phyloP scores from a whole-genome alignment of 2,329 filamentous ascomycete genomes.

The Fusarium nanum region DNA sequence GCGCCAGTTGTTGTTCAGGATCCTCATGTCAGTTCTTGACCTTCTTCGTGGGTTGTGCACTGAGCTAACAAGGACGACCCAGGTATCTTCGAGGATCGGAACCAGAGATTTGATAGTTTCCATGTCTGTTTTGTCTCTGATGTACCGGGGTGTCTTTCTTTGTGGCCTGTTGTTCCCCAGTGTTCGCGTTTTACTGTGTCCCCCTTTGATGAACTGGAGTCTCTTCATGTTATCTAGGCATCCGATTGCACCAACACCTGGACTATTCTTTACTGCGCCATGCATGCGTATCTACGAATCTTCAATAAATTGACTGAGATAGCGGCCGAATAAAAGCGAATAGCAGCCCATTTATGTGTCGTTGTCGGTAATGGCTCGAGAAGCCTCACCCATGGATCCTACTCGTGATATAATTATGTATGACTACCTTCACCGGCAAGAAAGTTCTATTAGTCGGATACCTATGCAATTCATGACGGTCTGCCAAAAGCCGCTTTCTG shows the following conservation, averaged over 20 bases:
- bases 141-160: fast-evolving
- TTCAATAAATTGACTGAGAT: fast-evolving
- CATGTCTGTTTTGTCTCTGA: fast-evolving
- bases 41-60: background rate
- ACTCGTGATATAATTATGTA: background rate
- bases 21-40: too few relatives aligned
- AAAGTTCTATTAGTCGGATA: too few relatives aligned
- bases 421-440: too few relatives aligned
- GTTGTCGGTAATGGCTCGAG: background rate
- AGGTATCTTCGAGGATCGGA: background rate
- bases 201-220: background rate
- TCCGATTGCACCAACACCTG: background rate
- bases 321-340: background rate
- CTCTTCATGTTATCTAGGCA: background rate
- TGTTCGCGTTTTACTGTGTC: background rate
- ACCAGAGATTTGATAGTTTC: background rate
- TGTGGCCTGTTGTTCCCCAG: fast-evolving
- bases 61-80: background rate
- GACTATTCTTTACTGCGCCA: background rate
- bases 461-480: too few relatives aligned
- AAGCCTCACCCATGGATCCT: background rate
- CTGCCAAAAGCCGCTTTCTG: too few relatives aligned
- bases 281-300: fast-evolving
- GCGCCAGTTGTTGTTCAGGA: background rate
- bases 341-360: background rate